A percentile compares a stretch with the other conserved stretches of the same genome.
Evolutionary conservation across 805 yeast genomes (phyloP).

Genomic region (Debaryomyces castellii): DNA sequence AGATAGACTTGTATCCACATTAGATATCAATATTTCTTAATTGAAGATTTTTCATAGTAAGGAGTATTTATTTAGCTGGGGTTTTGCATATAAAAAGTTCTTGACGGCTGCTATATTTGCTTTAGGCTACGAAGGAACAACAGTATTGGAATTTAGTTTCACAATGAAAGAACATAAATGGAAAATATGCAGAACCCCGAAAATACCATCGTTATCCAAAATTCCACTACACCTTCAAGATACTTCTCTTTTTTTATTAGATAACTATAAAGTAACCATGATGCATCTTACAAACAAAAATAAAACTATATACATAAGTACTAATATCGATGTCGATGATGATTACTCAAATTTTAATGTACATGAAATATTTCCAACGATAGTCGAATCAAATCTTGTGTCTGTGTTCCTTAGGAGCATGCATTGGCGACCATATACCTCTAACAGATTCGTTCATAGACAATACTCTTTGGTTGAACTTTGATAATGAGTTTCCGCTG

Average conservation of each 20-base stretch:
- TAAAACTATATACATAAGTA: background rate
- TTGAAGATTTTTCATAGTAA: too few species aligned
- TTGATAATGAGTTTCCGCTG: constrained; percentile 64
- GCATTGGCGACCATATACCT: constrained; percentile 98
- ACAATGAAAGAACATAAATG: too few species aligned
- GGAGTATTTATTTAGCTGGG: too few species aligned
- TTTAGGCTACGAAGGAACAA: too few species aligned
- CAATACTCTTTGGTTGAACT: constrained; percentile 71
- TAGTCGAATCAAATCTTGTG: constrained; percentile 28
- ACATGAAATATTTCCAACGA: background rate
- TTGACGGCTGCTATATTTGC: too few species aligned
- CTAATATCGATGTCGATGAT: background rate
- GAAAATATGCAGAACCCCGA: too few species aligned
- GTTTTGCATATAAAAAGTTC: too few species aligned
- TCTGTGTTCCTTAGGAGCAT: constrained; percentile 49
- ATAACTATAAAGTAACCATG: background rate
- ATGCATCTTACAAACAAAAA: background rate
- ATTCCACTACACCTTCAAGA: too few species aligned
- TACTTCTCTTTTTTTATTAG: background rate
- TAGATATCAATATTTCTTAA: too few species aligned
- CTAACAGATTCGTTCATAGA: constrained; percentile 82
- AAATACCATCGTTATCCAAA: too few species aligned
- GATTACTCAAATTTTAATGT: background rate
- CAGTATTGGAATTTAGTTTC: too few species aligned
- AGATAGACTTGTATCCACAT: too few species aligned